These are phyloP conservation scores for Neohortaea acidophila DNA, from an alignment of 495 filamentous ascomycete species.

Conservation along the genomic window DNA sequence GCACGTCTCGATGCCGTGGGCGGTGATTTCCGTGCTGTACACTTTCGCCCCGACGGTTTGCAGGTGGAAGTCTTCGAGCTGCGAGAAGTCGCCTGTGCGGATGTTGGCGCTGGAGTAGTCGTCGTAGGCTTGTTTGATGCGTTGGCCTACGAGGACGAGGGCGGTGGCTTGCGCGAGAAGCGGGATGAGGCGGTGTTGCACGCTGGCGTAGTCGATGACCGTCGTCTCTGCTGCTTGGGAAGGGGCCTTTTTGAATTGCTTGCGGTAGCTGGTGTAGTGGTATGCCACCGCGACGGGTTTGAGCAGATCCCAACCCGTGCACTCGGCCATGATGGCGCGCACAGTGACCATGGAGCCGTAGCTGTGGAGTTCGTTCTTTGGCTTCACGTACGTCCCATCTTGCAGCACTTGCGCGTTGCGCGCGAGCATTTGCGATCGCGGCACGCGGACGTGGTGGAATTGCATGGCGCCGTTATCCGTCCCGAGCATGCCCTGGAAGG, in stretches of 20 bases:
- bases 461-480: constrained; percentile 16
- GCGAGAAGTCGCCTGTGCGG: constrained; percentile 10
- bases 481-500: constrained; percentile 12
- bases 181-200: constrained; percentile 8
- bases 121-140: constrained; percentile 9
- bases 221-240: constrained; percentile 9
- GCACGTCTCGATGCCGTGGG: constrained; percentile 8
- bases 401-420: constrained; percentile 12
- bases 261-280: constrained; percentile 9
- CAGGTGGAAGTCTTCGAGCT: constrained; percentile 13
- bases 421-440: constrained; percentile 17
- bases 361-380: constrained; percentile 9
- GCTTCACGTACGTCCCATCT: constrained; percentile 14
- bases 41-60: constrained; percentile 12
- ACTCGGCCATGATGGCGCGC: constrained; percentile 14
- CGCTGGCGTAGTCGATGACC: constrained; percentile 14
- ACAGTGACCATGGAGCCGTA: constrained; percentile 18
- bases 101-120: constrained; percentile 5
- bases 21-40: constrained; percentile 10
- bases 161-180: constrained; percentile 9
- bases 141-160: constrained; percentile 8
- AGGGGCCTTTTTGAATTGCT: constrained; percentile 9
- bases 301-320: constrained; percentile 11
- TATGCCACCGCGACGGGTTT: constrained; percentile 9
- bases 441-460: constrained; percentile 17